phyloP scores from a whole-genome alignment of 2,329 filamentous ascomycete genomes.

The Dichotomopilus funicola region DNA sequence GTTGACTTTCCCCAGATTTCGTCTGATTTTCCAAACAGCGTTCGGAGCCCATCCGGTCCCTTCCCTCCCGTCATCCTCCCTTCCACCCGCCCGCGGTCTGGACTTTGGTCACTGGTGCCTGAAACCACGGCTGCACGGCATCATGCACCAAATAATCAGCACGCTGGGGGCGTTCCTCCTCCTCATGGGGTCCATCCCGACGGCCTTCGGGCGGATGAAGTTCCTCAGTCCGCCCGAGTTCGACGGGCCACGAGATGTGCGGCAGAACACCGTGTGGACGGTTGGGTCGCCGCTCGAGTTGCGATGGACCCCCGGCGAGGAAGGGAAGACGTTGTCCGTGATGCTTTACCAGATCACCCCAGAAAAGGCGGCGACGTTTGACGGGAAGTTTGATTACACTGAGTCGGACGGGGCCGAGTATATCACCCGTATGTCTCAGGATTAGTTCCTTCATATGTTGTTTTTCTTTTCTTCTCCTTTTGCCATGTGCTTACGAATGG shows the following conservation, averaged over 20 bases:
- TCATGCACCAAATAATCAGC: too few species aligned
- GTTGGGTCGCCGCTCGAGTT: neutral
- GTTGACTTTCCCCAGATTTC: too few species aligned
- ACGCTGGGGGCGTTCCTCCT: neutral
- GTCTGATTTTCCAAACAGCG: too few species aligned
- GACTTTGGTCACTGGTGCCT: too few species aligned
- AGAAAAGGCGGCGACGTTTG: neutral
- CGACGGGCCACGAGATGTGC: neutral
- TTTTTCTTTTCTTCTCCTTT: too few species aligned
- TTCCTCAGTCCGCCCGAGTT: neutral
- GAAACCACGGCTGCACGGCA: too few species aligned
- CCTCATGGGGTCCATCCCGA: neutral
- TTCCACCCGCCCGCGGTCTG: too few species aligned
- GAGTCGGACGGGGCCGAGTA: neutral
- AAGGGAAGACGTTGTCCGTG: neutral
- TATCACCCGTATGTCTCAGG: slow-evolving; percentile 2
- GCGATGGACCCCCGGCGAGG: neutral
- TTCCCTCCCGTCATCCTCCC: too few species aligned
- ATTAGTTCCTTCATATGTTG: too few species aligned
- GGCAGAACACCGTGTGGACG: neutral
- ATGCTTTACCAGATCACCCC: neutral
- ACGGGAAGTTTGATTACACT: neutral
- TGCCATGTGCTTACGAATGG: too few species aligned
- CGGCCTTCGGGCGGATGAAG: neutral
- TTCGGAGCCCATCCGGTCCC: too few species aligned